Conservation (phyloP, 192 early-diverging fungal species). For the Anaeromyces robustus region DNA sequence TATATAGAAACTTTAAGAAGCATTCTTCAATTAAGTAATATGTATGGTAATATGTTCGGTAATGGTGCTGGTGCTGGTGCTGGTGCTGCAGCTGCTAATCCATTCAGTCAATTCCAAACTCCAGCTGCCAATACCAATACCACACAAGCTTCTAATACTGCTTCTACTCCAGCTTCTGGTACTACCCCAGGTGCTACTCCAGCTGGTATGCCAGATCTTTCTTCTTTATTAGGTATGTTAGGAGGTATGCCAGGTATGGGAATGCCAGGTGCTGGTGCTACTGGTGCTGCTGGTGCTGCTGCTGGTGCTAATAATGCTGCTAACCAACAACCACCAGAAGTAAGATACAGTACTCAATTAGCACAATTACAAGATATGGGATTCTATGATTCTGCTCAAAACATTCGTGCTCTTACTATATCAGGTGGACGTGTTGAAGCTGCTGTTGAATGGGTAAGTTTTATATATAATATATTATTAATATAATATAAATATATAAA, state of each 20-base stretch:
- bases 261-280: background rate
- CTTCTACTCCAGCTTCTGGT: background rate
- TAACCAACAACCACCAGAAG: conserved; percentile 32
- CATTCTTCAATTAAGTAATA: background rate
- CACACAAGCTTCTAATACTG: background rate
- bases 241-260: background rate
- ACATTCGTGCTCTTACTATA: conserved; percentile 69
- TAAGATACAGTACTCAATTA: conserved; percentile 48
- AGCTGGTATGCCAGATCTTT: background rate
- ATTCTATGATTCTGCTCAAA: conserved; percentile 73
- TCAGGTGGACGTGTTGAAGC: conserved; percentile 82
- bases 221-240: background rate
- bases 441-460: conserved; percentile 69
- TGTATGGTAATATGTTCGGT: background rate
- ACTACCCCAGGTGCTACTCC: background rate
- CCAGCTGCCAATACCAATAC: background rate
- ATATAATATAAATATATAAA: no score
- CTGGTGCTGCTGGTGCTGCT: background rate
- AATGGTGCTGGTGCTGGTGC: background rate
- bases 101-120: background rate
- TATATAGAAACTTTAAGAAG: background rate
- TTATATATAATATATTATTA: no score
- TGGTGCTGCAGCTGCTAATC: background rate
- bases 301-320: background rate
- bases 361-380: conserved; percentile 89